Evolutionary conservation across 1,139 yeast species (phyloP), one percentile per base, ranked within the genome.

Genomic region (Candida tunisiensis): DNA sequence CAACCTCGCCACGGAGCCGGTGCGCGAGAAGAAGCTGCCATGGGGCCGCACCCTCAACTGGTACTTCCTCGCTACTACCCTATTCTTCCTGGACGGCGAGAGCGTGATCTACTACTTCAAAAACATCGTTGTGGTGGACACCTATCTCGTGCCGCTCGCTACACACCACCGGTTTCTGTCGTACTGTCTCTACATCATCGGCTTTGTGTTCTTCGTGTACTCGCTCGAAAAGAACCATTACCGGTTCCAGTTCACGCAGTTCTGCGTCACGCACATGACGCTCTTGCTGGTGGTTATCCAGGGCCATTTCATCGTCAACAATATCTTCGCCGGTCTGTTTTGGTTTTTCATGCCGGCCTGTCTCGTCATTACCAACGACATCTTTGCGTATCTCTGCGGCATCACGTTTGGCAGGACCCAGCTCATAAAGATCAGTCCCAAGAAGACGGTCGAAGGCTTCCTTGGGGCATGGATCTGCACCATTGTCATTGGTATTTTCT

Each of bases 401-500:
- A 88, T 88, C 40, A 80, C 96, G 2, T 83, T 88, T 56, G 99
- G 99, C 28, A 69, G 65, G 37, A 85, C 96, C 26, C 94, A 80
- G 47, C 68, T 88, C 44, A 82, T 91, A 44, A 85, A 79, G 32
- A 80, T 88, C 38, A 80, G 94, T 10, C 98, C 99, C 28, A 88
- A 88, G 53, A 88, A 88, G 57, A 88, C 99, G 1, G 85, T 85
- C 16, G 99, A 88, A 55, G 99, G 99, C 3, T 88, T 88, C 47
- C 57, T 85, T 25, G 99, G 99, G 29, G 99, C 96, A 14, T 88
- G 98, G 98, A 55, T 82, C 28, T 85, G 92, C 49, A 88, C 99
- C 8, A 73, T 80, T 6, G 35, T 78, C 26, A 73, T 80, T 34
- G 83, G 91, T 3, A 54, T 79, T 23, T 28, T 73, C 8, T 62